Base-by-base conservation (phyloP, 2,329 filamentous ascomycete genomes). In the Alternaria conjuncta region DNA sequence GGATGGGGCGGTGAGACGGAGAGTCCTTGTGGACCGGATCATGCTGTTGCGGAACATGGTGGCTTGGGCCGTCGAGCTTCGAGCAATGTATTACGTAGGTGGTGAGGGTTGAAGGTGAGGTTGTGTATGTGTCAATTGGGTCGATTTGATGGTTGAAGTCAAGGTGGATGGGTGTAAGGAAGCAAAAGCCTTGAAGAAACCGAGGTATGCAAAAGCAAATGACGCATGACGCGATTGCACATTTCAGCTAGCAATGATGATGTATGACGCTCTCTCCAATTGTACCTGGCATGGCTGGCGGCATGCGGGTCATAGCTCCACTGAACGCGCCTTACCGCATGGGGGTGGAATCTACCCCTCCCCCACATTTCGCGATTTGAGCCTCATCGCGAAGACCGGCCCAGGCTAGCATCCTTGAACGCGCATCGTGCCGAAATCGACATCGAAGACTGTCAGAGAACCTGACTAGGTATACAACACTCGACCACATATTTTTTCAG, bases 221-320 rank as follows among this genome's bases (percentile, higher is more conserved):
- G 23, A 54, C 18, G 28, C 68, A 71, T 71, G 68, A 66, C 67
- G 67, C 67, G 57, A 57, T 56, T 60, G 57, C 23, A 61, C 46
- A 60, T 63, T 54, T 47, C 30, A 55, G 23, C 32, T 50, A 46
- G 23, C 32, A 57, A 70, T 70, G 69, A 72, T 69, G 65, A 69
- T 70, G 60, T 68, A 72, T 73, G 71, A 73, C 71, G 71, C 65
- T 50, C 20, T 59, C 46, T 59, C 46, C 55, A 62, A 30, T 25
- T 46, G 66, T 53, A 59, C 50, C 56, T 55, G 49, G 45, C 20
- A 23, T 47, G 57, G 62, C 49, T 57, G 55, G 51, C 69, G 68
- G 64, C 64, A 41, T 41, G 36, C 36, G 36, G 68, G 68, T 71
- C 60, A 63, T 49, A 57, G 57, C 63, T 50, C 41, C 23, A 32